Evolutionary conservation across 371 early-diverging fungal genomes (phyloP), one percentile per base, ranked within the genome.

Genomic region (Lichtheimia ornata): DNA sequence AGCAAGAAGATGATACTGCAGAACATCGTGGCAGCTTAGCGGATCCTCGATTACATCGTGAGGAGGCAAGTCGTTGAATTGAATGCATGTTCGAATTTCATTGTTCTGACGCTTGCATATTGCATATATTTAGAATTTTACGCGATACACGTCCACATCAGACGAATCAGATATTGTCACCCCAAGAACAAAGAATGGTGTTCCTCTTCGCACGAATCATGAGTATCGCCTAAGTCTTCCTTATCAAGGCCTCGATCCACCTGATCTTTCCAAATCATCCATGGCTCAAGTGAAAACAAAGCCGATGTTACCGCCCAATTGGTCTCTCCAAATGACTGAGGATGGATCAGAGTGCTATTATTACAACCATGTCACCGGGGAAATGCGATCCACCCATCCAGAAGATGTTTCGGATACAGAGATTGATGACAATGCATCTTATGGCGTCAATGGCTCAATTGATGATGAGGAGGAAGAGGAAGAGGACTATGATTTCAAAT

Each of bases 271-370:
- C n/a, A 47, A 47, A 47, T 15, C 30, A 18, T 18, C 18, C 47
- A 47, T 47, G 47, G 47, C 47, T n/a, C 28, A 22, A 51, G 42
- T 12, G 43, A 35, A 13, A 24, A 27, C 55, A 42, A 35, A 13
- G n/a, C 43, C 55, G 25, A 51, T 53, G 40, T 52, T 83, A 58
- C 81, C 85, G 4, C 62, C 70, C 9, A 62, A 76, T 53, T 84
- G 85, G 85, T 56, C 67, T 15, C 25, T 74, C 14, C 76, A 81
- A 49, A 60, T 62, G 3, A 74, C 77, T 1, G 76, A 77, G 20
- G 81, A 83, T 63, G 84, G 82, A 14, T 61, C 74, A 15, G 73
- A 67, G 14, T 65, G 58, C 53, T 84, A 80, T 57, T 84, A 72
- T 58, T 74, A 75, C 42, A 81, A 84, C 53, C 59, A 59, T 6